Evolutionary conservation across 108 stramenopile species (phyloP).

Genomic region (Cyclostephanos tholiformis): DNA sequence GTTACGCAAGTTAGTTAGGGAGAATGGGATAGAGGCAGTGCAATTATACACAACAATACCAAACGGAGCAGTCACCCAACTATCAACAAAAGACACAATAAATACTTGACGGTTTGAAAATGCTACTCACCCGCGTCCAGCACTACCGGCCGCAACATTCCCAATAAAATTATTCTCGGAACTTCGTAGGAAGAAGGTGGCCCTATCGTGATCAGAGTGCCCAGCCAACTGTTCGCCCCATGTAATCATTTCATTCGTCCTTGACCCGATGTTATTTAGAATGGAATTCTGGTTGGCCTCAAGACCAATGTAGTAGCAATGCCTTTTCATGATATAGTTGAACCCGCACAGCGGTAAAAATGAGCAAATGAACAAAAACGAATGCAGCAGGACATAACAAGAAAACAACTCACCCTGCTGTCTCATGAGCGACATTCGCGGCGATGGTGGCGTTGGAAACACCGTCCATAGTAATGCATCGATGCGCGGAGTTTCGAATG

Average conservation of each 20-base stretch:
- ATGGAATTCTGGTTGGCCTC: conserved; percentile 30
- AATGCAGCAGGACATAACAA: background rate
- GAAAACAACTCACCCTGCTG: conserved; percentile 18
- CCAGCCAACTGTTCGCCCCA: conserved; percentile 33
- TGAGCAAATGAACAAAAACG: background rate
- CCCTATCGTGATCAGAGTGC: conserved; percentile 28
- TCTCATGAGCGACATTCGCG: conserved; percentile 62
- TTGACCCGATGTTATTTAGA: conserved; percentile 31
- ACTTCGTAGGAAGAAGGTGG: conserved; percentile 31
- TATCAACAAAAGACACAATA: background rate
- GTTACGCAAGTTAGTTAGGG: too few relatives aligned
- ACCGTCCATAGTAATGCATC: conserved; percentile 66
- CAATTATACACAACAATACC: background rate
- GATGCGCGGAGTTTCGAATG: conserved; percentile 60
- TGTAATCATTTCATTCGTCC: conserved; percentile 29
- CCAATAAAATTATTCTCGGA: conserved; percentile 39
- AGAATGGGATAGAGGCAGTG: background rate
- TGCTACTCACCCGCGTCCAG: conserved; percentile 30
- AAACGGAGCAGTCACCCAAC: background rate
- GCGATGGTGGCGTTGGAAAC: conserved; percentile 55
- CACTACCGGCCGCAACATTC: conserved; percentile 50
- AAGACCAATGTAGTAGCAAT: conserved; percentile 40
- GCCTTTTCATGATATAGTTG: background rate
- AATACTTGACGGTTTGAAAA: background rate
- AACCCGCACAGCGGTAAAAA: conserved; percentile 24